phyloP scores from a whole-genome alignment of 169 alveolate genomes.

The Eimeria zaria region DNA sequence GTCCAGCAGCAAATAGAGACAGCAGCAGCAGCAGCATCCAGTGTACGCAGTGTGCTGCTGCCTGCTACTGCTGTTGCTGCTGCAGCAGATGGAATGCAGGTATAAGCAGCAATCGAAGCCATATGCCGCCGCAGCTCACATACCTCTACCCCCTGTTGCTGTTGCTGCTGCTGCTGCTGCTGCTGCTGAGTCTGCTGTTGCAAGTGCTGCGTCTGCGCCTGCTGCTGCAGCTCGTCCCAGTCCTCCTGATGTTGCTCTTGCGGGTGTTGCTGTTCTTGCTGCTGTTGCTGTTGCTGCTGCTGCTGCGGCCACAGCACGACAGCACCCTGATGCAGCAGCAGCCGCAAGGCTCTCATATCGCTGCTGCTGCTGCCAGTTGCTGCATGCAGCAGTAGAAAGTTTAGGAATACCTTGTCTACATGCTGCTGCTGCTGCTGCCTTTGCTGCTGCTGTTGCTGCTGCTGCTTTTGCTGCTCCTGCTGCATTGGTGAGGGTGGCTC shows the following conservation, averaged over 20 bases:
- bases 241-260: neutral
- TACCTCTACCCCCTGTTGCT: conserved; percentile 20
- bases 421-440: conserved; percentile 33
- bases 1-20: conserved; percentile 59
- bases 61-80: conserved; percentile 53
- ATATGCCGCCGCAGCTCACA: conserved; percentile 34
- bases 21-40: conserved; percentile 60
- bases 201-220: neutral
- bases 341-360: conserved; percentile 38
- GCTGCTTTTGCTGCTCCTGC: conserved; percentile 40
- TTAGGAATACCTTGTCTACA: conserved; percentile 26
- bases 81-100: conserved; percentile 25
- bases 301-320: neutral
- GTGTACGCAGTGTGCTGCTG: neutral
- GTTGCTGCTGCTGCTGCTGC: conserved; percentile 54
- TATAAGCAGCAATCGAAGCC: neutral
- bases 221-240: neutral
- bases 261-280: neutral
- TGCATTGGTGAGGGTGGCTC: neutral
- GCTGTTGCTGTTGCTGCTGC: conserved; percentile 54
- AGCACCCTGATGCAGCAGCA: conserved; percentile 45
- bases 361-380: conserved; percentile 38
- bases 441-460: conserved; percentile 17
- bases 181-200: neutral
- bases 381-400: conserved; percentile 47